These are phyloP conservation scores for Salix brachista DNA, from an alignment of 345 rosid species.

Conservation along the genomic window DNA sequence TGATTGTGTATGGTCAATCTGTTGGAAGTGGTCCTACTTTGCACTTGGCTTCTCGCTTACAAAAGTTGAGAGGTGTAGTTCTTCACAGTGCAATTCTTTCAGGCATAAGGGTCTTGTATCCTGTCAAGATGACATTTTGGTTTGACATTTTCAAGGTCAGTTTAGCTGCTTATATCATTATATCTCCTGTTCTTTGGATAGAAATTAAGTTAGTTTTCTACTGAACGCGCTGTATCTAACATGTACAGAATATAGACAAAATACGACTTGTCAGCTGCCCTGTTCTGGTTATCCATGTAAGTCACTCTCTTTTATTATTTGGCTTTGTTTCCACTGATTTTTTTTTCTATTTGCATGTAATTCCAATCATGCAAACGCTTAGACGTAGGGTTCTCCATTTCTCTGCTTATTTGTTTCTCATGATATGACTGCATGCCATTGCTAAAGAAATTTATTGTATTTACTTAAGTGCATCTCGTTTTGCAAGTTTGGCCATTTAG, in stretches of 20 bases:
- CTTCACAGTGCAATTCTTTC: constrained; percentile 98
- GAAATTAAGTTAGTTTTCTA: not conserved
- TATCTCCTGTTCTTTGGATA: not conserved
- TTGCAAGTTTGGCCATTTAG: no score
- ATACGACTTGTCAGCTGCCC: constrained; percentile 81
- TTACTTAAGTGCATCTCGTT: no score
- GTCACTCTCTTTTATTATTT: constrained; percentile 20
- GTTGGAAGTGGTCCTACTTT: constrained; percentile 97
- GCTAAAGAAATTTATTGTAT: not conserved
- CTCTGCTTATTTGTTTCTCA: not conserved
- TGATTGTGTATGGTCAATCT: constrained; percentile 89
- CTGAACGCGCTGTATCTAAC: constrained; percentile 12
- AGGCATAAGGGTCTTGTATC: constrained; percentile 86
- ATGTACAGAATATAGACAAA: constrained; percentile 91
- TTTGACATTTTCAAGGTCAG: constrained; percentile 87
- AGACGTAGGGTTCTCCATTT: not conserved
- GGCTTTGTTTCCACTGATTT: not conserved
- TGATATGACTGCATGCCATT: not conserved
- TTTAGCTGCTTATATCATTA: not conserved
- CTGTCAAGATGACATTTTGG: constrained; percentile 93
- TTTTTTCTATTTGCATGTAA: not conserved
- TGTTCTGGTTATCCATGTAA: constrained; percentile 94
- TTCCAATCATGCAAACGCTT: not conserved
- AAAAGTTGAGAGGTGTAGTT: constrained; percentile 72
- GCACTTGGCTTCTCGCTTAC: constrained; percentile 71